Evolutionary conservation across 257 asterid genomes (phyloP), one percentile per base, ranked within the genome.

Genomic region (Thymus quinquecostatus): DNA sequence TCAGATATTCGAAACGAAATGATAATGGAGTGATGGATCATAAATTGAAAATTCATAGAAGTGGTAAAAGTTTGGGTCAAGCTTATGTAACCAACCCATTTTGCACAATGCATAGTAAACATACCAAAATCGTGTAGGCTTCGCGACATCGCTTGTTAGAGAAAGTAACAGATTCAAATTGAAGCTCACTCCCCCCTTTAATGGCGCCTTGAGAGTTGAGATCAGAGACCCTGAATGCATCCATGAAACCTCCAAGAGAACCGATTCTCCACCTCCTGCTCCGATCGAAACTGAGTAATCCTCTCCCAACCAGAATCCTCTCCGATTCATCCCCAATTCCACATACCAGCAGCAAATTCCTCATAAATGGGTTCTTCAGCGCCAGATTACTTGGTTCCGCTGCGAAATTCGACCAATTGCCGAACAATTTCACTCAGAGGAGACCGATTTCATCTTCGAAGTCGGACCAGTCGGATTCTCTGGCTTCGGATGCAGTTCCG

Each of bases 191-290:
- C 56, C 3, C n/a, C 45, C 69, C 69, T 27, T 64, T 43, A 64
- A 64, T 45, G 69, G 69, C 56, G 69, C 53, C 36, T 41, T 3
- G 21, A 21, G 21, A 21, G 44, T 6, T 38, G 3, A 3, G 44
- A 38, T 38, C 44, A 9, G 2, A 43, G 21, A 21, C 21, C 41
- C 69, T 74, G 66, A 44, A 40, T 67, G 73, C 66, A 64, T 68
- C 73, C 81, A 89, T 85, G 96, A 87, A 74, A 80, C 75, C 75
- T 78, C 79, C 85, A 66, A 44, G 64, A 64, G 73, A 54, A 51
- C 78, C 79, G 59, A 38, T 74, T 75, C 57, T 57, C 44, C 80
- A 60, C 56, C 76, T 55, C 51, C 68, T 75, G 7, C 51, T 69
- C 77, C 78, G 50, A 68, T 57, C 74, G 49, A 59, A 73, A 68